Percentiles rank a stretch among this genome's conserved stretches.
phyloP scores from a whole-genome alignment of 805 yeast species.

The Lipomyces mesembrius region DNA sequence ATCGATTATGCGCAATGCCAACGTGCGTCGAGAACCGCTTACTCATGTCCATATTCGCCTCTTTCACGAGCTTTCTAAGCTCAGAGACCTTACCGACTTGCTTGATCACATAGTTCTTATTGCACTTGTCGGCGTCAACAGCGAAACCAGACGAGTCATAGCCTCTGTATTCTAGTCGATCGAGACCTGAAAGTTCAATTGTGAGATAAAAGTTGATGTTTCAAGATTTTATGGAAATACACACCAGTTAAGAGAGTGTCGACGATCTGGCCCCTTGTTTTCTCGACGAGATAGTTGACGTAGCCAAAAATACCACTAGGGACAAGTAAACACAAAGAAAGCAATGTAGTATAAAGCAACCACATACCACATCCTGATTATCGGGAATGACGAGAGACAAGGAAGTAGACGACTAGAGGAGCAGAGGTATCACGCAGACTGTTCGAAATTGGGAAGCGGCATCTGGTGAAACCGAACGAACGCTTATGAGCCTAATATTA shows the following conservation, averaged over 20 bases:
- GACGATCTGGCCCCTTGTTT: slow-evolving; percentile 87
- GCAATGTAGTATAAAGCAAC: not conserved
- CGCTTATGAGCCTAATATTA: too few species aligned
- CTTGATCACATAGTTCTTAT: slow-evolving; percentile 73
- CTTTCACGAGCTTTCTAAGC: slow-evolving; percentile 64
- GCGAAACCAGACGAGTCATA: slow-evolving; percentile 98
- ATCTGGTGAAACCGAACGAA: not conserved
- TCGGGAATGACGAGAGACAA: not conserved
- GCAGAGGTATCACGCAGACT: not conserved
- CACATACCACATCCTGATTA: slow-evolving; percentile 6
- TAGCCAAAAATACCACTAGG: slow-evolving; percentile 94
- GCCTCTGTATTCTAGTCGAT: slow-evolving; percentile 94
- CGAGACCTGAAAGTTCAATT: slow-evolving; percentile 46
- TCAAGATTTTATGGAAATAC: slow-evolving; percentile 30
- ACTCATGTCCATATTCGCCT: slow-evolving; percentile 58
- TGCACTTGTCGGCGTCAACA: slow-evolving; percentile 81
- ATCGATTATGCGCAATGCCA: slow-evolving; percentile 98
- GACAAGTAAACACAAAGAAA: slow-evolving; percentile 11
- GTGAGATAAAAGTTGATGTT: not conserved
- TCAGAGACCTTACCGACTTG: slow-evolving; percentile 90
- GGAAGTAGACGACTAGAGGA: not conserved
- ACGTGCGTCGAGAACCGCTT: slow-evolving; percentile 80
- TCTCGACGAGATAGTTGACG: slow-evolving; percentile 90
- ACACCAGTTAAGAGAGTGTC: slow-evolving; percentile 86
- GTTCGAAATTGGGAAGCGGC: too few species aligned